These are phyloP conservation scores for Rhizomucor miehei DNA, from an alignment of 371 early-diverging fungal genomes.

Conservation along the genomic window DNA sequence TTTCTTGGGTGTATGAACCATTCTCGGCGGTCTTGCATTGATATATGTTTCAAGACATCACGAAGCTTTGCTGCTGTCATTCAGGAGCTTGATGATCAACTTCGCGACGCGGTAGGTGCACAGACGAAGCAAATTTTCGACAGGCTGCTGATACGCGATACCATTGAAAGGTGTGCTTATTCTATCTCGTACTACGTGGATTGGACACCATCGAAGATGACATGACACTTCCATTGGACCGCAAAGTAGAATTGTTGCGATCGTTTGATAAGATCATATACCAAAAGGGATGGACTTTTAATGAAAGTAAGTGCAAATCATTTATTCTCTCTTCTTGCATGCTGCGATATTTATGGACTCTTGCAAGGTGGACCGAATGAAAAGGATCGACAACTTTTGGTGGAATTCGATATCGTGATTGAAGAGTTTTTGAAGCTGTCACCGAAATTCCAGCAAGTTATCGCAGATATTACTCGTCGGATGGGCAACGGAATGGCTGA, in stretches of 20 bases:
- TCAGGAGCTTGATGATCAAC: conserved; percentile 85
- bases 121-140: too few relatives aligned
- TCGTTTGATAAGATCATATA: conserved; percentile 80
- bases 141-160: background rate
- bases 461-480: conserved; percentile 84
- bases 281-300: conserved; percentile 85
- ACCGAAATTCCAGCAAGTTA: conserved; percentile 75
- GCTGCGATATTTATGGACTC: background rate
- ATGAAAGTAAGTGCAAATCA: conserved; percentile 56
- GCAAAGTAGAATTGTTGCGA: conserved; percentile 74
- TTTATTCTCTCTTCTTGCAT: too few relatives aligned
- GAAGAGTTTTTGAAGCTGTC: conserved; percentile 81
- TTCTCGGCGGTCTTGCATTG: background rate
- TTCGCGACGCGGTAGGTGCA: conserved; percentile 74
- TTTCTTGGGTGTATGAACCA: background rate
- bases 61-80: conserved; percentile 96
- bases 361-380: conserved; percentile 80
- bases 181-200: conserved; percentile 92
- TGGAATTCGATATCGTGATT: conserved; percentile 87
- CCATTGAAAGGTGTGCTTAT: conserved; percentile 68
- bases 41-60: conserved; percentile 59
- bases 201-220: conserved; percentile 98
- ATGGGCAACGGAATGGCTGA: conserved; percentile 98
- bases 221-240: conserved; percentile 81
- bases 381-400: conserved; percentile 88